These are phyloP conservation scores for Curvularia sp. DNA, from an alignment of 2,329 filamentous ascomycete species.

Conservation along the genomic window DNA sequence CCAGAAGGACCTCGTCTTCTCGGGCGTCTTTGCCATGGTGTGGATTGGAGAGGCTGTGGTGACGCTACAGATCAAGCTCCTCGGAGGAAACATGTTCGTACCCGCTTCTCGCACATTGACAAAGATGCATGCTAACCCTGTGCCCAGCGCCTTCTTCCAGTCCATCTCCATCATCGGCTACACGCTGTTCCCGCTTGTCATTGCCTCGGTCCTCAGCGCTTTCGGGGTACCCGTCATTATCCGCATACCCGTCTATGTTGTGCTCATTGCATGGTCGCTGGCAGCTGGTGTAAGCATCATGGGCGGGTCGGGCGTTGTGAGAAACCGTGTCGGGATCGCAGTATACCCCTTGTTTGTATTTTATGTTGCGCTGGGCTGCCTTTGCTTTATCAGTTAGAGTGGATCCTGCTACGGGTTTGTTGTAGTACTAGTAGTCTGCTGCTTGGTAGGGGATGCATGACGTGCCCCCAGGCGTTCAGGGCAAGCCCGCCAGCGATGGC, in stretches of 20 bases:
- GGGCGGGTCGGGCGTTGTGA: conserved; percentile 92
- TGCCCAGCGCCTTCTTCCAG: conserved; percentile 87
- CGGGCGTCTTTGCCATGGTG: conserved; percentile 93
- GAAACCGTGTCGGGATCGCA: conserved; percentile 90
- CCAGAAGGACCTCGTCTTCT: conserved; percentile 90
- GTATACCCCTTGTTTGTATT: conserved; percentile 96
- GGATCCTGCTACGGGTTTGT: conserved; percentile 10
- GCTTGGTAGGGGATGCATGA: background rate
- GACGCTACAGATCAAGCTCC: conserved; percentile 94
- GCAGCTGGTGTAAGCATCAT: conserved; percentile 96
- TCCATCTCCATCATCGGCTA: conserved; percentile 98
- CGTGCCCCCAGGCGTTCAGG: conserved; percentile 18
- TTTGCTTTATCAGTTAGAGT: conserved; percentile 92
- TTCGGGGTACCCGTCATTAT: conserved; percentile 79
- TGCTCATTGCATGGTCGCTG: conserved; percentile 89
- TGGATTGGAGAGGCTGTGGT: conserved; percentile 98
- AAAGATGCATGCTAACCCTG: conserved; percentile 37
- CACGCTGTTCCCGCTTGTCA: conserved; percentile 94
- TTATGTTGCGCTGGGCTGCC: conserved; percentile 88
- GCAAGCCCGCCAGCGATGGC: background rate
- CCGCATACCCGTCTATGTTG: conserved; percentile 87
- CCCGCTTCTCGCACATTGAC: background rate
- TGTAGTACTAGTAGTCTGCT: conserved; percentile 9
- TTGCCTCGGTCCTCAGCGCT: conserved; percentile 88
- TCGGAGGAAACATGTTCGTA: conserved; percentile 95